Evolutionary conservation across 225 moss, liverwort and hornwort genomes (phyloP), one percentile per base, ranked within the genome.

Genomic region (Ulota crispa): DNA sequence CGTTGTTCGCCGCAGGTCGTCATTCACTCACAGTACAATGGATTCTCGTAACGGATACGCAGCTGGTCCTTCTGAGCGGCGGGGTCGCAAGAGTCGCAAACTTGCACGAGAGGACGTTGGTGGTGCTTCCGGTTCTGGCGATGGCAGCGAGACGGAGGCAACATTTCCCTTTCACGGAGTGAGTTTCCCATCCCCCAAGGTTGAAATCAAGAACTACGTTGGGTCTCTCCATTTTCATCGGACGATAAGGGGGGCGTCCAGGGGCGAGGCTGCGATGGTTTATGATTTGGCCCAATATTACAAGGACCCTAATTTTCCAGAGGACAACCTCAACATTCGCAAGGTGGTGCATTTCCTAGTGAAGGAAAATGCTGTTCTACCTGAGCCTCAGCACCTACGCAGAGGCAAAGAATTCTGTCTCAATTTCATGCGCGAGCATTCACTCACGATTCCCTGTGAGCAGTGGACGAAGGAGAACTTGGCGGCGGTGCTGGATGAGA

Each of bases 121-220:
- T 45, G 28, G 11, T 30, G 14, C 45, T 12, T 3, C 45, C 45
- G 55, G 55, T 0, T 55, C 21, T 21, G 55, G 23, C 45, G 12
- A 12, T 45, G 45, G 45, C 45, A 39, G 39, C 39, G 23, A 7
- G 21, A 9, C 8, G 7, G 55, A 21, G 21, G 8, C 9, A 11
- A 4, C 3, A 3, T 14, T 14, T 45, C 45, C 0, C 45, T 70
- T 31, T 21, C 1, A 1, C 11, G 50, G 50, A 50, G 70, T 70
- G 70, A 20, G 21, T 4, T 0, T 0, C 0, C 0, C 5, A 3
- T 0, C 19, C 6, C 0, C 0, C 11, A 0, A 1, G 7, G 21
- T 54, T 21, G 72, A 72, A 34, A 14, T 72, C 1, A 72, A 54
- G 4, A 4, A 23, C 0, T 72, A 7, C 13, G 0, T 0, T 1